phyloP scores from a whole-genome alignment of 2,329 filamentous ascomycete genomes.

The Annulohypoxylon truncatum region DNA sequence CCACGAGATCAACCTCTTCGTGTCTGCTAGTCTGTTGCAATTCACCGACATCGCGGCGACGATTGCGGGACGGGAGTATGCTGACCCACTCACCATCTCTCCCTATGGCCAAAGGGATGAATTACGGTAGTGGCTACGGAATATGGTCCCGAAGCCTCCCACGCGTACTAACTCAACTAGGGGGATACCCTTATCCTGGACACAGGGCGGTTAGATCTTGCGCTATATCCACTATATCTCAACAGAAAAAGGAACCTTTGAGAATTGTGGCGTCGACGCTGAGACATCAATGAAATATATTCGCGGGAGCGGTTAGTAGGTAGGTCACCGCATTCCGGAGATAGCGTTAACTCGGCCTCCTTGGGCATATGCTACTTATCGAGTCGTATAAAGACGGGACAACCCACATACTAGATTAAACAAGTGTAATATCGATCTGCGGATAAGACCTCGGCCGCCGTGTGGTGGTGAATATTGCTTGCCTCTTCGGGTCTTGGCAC shows the following conservation, averaged over 20 bases:
- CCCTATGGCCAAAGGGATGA: conserved; percentile 14
- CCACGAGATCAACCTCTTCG: conserved; percentile 9
- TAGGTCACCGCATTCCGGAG: conserved; percentile 6
- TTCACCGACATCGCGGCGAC: conserved; percentile 23
- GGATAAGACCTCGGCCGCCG: conserved; percentile 23
- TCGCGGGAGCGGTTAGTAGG: conserved; percentile 24
- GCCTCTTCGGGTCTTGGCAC: conserved; percentile 30
- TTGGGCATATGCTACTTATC: background rate
- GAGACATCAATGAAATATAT: conserved; percentile 27
- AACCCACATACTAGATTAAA: conserved; percentile 20
- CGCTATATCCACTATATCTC: conserved; percentile 19
- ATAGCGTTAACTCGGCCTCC: conserved; percentile 12
- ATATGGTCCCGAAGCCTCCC: conserved; percentile 35
- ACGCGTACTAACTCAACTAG: conserved; percentile 21
- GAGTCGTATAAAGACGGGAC: conserved; percentile 1
- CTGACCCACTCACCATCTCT: conserved; percentile 16
- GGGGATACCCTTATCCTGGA: conserved; percentile 14
- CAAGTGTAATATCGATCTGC: conserved; percentile 37
- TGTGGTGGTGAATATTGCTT: conserved; percentile 13
- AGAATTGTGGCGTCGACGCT: conserved; percentile 26
- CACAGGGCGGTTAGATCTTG: conserved; percentile 19
- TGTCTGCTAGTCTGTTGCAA: conserved; percentile 16
- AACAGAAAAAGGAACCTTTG: conserved; percentile 20
- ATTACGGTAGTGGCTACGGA: conserved; percentile 27
- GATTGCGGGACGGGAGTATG: conserved; percentile 27